phyloP scores from a whole-genome alignment of 371 early-diverging fungal species.

The Mucor piriformis region DNA sequence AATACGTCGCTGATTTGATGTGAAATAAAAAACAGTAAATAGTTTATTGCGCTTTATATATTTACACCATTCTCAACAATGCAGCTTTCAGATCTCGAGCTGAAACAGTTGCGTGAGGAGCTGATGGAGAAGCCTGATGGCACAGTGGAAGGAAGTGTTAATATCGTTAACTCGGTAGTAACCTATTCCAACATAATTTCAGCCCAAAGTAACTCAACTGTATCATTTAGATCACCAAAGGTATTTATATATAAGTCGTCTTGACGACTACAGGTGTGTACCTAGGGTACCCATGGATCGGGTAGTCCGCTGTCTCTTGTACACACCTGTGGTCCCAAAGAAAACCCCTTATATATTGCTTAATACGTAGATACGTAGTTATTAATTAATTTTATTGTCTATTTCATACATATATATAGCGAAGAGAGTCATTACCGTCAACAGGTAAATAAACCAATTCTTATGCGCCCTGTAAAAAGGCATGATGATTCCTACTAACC shows the following conservation, averaged over 20 bases:
- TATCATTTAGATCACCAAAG: background rate
- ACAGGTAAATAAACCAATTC: background rate
- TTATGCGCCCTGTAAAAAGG: background rate
- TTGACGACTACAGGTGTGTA: too few species aligned
- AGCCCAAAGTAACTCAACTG: background rate
- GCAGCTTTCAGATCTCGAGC: background rate
- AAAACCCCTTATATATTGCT: slow-evolving; percentile 1
- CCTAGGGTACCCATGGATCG: too few species aligned
- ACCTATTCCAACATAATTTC: background rate
- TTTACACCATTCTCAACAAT: background rate
- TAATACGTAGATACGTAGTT: background rate
- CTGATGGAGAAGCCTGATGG: background rate
- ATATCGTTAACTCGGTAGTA: background rate
- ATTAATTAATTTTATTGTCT: background rate
- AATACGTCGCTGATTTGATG: background rate
- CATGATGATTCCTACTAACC: background rate
- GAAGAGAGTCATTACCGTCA: background rate
- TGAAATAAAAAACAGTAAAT: background rate
- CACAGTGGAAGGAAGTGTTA: background rate
- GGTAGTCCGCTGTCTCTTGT: too few species aligned
- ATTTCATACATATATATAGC: background rate
- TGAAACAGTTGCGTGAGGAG: background rate
- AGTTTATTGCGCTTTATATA: background rate
- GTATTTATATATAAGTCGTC: background rate
- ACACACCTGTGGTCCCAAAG: too few species aligned